phyloP scores from a whole-genome alignment of 306 rosid genomes.

The Acacia confusa region DNA sequence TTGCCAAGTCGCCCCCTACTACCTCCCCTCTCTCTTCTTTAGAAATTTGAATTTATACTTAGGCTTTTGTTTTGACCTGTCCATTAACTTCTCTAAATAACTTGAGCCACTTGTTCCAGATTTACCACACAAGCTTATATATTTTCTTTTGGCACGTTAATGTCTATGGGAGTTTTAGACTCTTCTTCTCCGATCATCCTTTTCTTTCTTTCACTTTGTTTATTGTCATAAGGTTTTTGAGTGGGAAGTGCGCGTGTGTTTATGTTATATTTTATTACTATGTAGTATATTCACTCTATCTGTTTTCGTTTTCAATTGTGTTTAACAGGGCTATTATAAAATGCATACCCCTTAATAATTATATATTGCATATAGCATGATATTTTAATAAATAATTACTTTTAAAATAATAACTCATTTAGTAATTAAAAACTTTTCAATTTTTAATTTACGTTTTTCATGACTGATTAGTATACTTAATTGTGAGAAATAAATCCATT shows the following conservation, averaged over 20 bases:
- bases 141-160: background rate
- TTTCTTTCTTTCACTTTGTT: background rate
- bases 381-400: background rate
- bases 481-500: background rate
- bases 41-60: background rate
- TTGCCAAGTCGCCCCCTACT: too few species aligned
- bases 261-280: background rate
- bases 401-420: background rate
- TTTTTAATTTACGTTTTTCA: background rate
- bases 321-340: background rate
- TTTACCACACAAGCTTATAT: background rate
- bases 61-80: background rate
- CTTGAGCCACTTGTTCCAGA: background rate
- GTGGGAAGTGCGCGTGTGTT: background rate
- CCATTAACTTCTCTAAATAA: background rate
- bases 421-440: background rate
- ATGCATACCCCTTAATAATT: background rate
- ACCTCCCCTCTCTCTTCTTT: background rate
- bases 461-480: background rate
- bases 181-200: background rate
- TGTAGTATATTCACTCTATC: background rate
- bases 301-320: background rate
- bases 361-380: background rate
- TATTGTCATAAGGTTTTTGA: background rate
- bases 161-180: background rate